phyloP scores from a whole-genome alignment of 192 early-diverging fungal species.

The Podila epicladia region DNA sequence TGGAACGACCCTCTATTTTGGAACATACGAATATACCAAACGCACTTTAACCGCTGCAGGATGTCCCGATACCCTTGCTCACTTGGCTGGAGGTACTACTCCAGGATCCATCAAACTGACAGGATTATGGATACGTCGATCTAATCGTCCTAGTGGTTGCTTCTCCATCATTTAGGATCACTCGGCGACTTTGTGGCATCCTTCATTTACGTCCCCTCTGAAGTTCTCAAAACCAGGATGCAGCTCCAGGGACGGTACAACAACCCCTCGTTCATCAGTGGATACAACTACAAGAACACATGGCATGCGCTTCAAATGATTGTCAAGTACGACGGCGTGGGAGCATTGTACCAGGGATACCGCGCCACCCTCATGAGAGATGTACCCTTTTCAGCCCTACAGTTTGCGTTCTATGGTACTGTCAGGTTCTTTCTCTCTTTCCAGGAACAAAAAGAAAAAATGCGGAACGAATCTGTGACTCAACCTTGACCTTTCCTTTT shows the following conservation, averaged over 20 bases:
- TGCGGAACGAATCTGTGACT: not conserved
- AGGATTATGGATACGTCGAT: not conserved
- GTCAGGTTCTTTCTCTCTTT: not conserved
- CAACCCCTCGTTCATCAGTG: conserved; percentile 71
- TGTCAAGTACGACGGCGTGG: conserved; percentile 70
- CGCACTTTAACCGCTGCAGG: conserved; percentile 59
- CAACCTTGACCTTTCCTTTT: not conserved
- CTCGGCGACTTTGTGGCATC: conserved; percentile 65
- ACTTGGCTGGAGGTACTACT: conserved; percentile 58
- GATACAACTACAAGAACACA: conserved; percentile 78
- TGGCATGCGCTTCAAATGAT: conserved; percentile 66
- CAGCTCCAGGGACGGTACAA: conserved; percentile 83
- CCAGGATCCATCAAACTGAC: not conserved
- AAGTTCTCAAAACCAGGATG: conserved; percentile 79
- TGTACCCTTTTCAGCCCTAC: conserved; percentile 67
- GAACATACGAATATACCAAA: conserved; percentile 66
- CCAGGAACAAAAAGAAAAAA: not conserved
- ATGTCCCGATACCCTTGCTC: conserved; percentile 59
- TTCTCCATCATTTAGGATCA: conserved; percentile 32
- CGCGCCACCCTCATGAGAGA: conserved; percentile 65
- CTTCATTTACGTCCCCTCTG: conserved; percentile 68
- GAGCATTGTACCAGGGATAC: conserved; percentile 67
- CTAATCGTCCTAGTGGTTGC: not conserved
- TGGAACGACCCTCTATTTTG: conserved; percentile 65
- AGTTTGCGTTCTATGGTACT: conserved; percentile 70